Conservation (phyloP, 768 basidiomycete genomes). For the Collybiopsis confluens region DNA sequence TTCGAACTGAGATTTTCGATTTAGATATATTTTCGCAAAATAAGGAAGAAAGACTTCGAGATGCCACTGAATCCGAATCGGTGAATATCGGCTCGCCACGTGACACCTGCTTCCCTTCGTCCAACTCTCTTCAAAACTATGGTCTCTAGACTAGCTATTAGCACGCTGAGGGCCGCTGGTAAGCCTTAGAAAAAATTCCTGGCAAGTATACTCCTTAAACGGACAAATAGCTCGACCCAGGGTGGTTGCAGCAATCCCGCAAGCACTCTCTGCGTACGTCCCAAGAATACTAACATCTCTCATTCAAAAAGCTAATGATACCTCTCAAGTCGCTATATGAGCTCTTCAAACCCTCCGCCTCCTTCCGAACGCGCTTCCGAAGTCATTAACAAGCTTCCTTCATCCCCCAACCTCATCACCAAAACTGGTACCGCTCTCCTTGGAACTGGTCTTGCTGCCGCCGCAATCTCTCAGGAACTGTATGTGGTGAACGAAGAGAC, state of each 20-base stretch:
- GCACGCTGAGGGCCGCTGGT: conserved; percentile 61
- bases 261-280: conserved; percentile 45
- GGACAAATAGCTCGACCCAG: conserved; percentile 49
- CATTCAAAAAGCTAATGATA: conserved; percentile 4
- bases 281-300: conserved; percentile 7
- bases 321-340: conserved; percentile 56
- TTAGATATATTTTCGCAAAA: too few relatives aligned
- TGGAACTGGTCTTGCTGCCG: conserved; percentile 82
- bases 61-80: too few relatives aligned
- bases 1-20: too few relatives aligned
- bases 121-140: conserved; percentile 26
- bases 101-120: background rate
- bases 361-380: conserved; percentile 86
- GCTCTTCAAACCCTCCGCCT: conserved; percentile 56
- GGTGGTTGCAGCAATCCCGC: conserved; percentile 42
- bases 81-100: too few relatives aligned
- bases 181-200: conserved; percentile 11
- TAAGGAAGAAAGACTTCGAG: conserved; percentile 8
- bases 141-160: conserved; percentile 71
- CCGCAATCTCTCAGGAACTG: conserved; percentile 94
- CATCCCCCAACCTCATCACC: conserved; percentile 82
- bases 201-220: background rate
- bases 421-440: conserved; percentile 93
- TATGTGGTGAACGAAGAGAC: conserved; percentile 98
- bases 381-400: conserved; percentile 84